Evolutionary conservation across 805 yeast species (phyloP), one percentile per base, ranked within the genome.

Genomic region (Tetrapisispora iriomotensis): DNA sequence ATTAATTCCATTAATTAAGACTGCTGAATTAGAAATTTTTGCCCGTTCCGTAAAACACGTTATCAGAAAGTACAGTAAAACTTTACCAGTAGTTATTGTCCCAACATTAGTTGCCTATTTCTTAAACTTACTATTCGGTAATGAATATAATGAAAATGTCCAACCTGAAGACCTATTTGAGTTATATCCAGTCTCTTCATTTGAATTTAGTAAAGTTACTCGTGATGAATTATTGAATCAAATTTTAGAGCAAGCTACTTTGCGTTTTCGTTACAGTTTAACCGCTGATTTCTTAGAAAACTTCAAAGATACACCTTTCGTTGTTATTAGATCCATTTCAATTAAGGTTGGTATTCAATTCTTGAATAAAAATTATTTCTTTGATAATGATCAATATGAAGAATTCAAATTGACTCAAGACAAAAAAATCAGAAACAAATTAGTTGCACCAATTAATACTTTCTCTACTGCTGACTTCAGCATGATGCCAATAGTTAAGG

Each of bases 311-410:
- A 60, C 67, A 3, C 75, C 72, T 37, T 46, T 60, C 26, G 45
- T 57, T 26, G 53, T 82, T 31, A 66, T 85, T 51, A 77, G 88
- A 63, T 82, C 79, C 48, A 68, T 87, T 46, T 77, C 95, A 9
- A 51, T 67, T 39, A 82, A 83, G 61, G 75, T 79, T 49, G 97
- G 97, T 62, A 75, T 90, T 38, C 98, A 92, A 66, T 80, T 95
- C 83, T 63, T 67, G 44, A 67, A 63, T 45, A 61, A 63, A 44
- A 54, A 56, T 19, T 62, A 65, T 43, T 60, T 48, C 48, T 66
- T 61, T 52, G 67, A 74, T 25, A 55, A 56, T 33, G 75, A 67
- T 33, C 51, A 56, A 15, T 51, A 52, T 36, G 70, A 61, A 33
- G 40, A 43, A 4, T 60, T 56, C 37, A 45, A 56, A 28, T 49